Evolutionary conservation across 768 basidiomycete species (phyloP).

Genomic region (Leccinum truebloodii): DNA sequence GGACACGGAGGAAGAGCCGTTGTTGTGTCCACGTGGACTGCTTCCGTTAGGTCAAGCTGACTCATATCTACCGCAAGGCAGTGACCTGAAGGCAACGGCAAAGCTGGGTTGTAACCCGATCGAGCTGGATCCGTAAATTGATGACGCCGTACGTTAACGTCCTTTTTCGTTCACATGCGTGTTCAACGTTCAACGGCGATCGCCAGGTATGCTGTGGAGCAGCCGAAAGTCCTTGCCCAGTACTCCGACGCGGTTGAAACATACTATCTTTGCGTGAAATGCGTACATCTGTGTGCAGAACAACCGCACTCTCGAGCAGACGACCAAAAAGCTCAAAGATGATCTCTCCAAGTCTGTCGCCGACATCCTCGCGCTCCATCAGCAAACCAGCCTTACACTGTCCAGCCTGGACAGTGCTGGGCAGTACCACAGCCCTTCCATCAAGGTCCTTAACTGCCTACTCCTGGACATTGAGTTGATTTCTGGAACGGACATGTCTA

Average conservation of each 20-base stretch:
- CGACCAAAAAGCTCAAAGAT: constrained; percentile 53
- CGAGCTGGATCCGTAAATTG: constrained; percentile 92
- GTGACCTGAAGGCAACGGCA: constrained; percentile 93
- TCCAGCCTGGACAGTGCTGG: too few relatives aligned
- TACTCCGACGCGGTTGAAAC: constrained; percentile 99
- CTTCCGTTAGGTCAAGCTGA: constrained; percentile 59
- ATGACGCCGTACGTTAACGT: constrained; percentile 88
- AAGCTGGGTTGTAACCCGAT: constrained; percentile 97
- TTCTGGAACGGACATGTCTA: too few relatives aligned
- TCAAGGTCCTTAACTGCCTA: too few relatives aligned
- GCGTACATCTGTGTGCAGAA: constrained; percentile 78
- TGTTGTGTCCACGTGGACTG: too few relatives aligned
- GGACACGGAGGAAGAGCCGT: too few relatives aligned
- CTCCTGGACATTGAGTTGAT: too few relatives aligned
- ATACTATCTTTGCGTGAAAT: constrained; percentile 99
- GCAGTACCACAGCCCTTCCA: too few relatives aligned
- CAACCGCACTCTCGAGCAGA: constrained; percentile 54
- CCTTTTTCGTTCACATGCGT: background rate
- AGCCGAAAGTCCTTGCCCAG: constrained; percentile 91
- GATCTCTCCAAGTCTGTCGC: constrained; percentile 41
- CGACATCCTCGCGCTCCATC: constrained; percentile 33
- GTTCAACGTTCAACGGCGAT: constrained; percentile 3
- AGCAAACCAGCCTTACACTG: too few relatives aligned
- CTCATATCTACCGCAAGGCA: constrained; percentile 97
- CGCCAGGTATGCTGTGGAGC: constrained; percentile 89